Base-by-base conservation (phyloP, 1,284 basidiomycete genomes). In the Sanghuangporus weigelae region DNA sequence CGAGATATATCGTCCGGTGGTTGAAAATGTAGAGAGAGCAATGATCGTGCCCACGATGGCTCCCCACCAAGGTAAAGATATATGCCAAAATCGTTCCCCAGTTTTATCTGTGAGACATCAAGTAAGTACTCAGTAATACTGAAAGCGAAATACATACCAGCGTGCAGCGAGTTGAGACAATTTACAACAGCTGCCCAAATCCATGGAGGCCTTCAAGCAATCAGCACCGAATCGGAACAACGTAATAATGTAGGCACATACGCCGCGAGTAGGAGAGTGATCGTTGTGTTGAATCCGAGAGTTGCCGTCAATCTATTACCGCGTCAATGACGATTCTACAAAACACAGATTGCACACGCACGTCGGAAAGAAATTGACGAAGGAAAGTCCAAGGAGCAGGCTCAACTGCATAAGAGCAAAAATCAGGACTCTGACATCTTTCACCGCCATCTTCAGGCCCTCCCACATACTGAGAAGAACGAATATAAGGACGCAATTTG, bases 311-410 rank as follows among this genome's bases (percentile, higher is more conserved):
- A 64, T 2, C 75, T 71, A 12, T 67, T 14, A 19, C 4, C 44
- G 38, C 21, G 1, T 68, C 65, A 50, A 67, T 40, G 35, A n/a
- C 56, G 14, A 36, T 21, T n/a, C 38, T 11, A 55, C 10, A 44
- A 11, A 56, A 31, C 26, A 31, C 71, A 5, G 3, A 31, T 31
- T 31, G 26, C 26, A 31, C 19, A 74, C 80, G 59, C 67, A 86
- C 83, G 86, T 88, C 12, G 85, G 86, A 75, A 90, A 92, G 78
- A 88, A 92, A 67, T 86, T 84, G 60, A 87, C 83, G 71, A 89
- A 90, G 51, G 85, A 87, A 26, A 89, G 74, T 0, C 88, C 87
- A 11, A 91, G 70, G 7, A 84, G 71, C 66, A 83, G 81, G 0
- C 79, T 71, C 39, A 78, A 81, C 3, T 73, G 73, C 78, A 85